Evolutionary conservation across 2,329 filamentous ascomycete genomes (phyloP), one percentile per base, ranked within the genome.

Genomic region (Colletotrichum costaricense): DNA sequence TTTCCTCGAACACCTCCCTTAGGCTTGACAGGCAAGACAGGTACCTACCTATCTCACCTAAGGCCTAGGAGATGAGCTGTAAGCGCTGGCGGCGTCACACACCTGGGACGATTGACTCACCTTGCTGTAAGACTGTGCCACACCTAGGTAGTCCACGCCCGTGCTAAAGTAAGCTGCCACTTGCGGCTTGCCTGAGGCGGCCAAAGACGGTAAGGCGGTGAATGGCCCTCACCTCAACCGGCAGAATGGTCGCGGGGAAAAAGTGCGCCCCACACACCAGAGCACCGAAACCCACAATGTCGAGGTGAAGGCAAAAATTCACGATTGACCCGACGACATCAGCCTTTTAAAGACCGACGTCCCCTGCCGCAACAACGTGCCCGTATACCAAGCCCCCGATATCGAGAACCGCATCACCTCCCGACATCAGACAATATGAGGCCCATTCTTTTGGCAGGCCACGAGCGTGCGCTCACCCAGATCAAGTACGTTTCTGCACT

Each of bases 401-500:
- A 72, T n/a, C 63, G 52, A 70, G 56, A 75, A 70, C 73, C 63
- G 77, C 76, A 75, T 38, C 35, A 33, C 35, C 33, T 49, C 33
- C 56, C 73, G 69, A 71, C 55, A 71, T 63, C 71, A 71, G 67
- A 84, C 87, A 95, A 86, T 75, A 99, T 99, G 97, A 95, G 97
- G 88, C 97, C 97, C 82, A 97, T 98, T 85, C 89, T 99, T 80
- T 91, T 99, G 81, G 93, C 95, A 84, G 97, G 97, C 86, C 97
- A 99, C 92, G 95, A 97, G 90, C 94, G 95, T 88, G 94, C 95
- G 86, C 90, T 98, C 86, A 98, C 95, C 83, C 95, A 98, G 86
- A 96, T 98, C 85, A 94, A 92, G 92, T 95, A 89, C 80, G 88
- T 83, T 65, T 57, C 52, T 55, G 35, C 52, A 12, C 24, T 30